Conservation (phyloP, 352 stramenopile species). For the Blastocystis sp. region DNA sequence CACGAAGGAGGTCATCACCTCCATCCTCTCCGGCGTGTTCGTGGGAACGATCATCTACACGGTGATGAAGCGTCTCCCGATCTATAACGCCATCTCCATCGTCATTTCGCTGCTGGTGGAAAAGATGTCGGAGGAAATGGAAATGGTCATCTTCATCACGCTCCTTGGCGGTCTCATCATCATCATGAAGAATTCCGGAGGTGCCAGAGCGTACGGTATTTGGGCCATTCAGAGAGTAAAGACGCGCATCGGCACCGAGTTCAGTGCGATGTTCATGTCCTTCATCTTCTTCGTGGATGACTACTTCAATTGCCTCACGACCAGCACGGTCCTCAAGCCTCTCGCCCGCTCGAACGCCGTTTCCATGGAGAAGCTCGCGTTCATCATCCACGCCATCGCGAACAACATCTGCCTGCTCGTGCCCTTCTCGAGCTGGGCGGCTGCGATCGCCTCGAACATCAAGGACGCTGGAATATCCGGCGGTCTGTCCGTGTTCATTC, state of each 20-base stretch:
- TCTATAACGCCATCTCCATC: constrained; percentile 42
- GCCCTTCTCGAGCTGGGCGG: constrained; percentile 65
- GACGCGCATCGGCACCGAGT: constrained; percentile 50
- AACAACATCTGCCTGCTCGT: constrained; percentile 64
- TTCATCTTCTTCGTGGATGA: constrained; percentile 68
- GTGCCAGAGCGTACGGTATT: constrained; percentile 54
- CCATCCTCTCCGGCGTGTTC: constrained; percentile 51
- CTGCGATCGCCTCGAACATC: constrained; percentile 67
- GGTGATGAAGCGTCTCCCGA: constrained; percentile 1
- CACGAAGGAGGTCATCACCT: constrained; percentile 67
- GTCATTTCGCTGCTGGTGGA: constrained; percentile 51
- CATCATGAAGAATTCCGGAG: constrained; percentile 67
- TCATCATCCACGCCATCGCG: constrained; percentile 64
- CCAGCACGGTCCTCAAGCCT: constrained; percentile 62
- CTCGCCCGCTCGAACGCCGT: constrained; percentile 31
- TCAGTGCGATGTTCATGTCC: constrained; percentile 51
- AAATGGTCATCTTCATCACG: constrained; percentile 68
- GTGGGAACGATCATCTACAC: constrained; percentile 67
- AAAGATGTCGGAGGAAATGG: constrained; percentile 68
- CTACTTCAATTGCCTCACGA: constrained; percentile 69
- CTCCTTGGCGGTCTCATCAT: constrained; percentile 57
- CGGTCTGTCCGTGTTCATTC: constrained; percentile 55
- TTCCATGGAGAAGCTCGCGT: constrained; percentile 63
- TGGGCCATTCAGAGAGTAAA: constrained; percentile 60
- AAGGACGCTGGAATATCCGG: constrained; percentile 27